A percentile compares a stretch with the other conserved stretches of the same genome.
These are phyloP conservation scores for Pseudogymnoascus pannorum DNA, from an alignment of 2,329 filamentous ascomycete genomes.

Conservation along the genomic window DNA sequence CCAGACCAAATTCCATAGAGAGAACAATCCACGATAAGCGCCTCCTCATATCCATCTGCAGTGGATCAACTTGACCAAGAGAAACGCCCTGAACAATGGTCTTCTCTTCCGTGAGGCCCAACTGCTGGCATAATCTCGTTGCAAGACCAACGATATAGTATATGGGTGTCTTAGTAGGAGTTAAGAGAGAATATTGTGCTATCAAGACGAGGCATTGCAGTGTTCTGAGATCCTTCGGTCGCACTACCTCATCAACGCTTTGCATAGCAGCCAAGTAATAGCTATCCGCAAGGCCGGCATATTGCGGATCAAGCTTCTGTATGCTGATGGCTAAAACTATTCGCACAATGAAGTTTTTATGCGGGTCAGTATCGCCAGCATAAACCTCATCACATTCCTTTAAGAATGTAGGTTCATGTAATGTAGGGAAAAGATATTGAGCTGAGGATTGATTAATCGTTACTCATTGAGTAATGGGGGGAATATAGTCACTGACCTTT, in stretches of 20 bases:
- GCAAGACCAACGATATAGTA: slow-evolving; percentile 91
- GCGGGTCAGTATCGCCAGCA: slow-evolving; percentile 64
- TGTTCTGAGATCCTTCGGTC: slow-evolving; percentile 82
- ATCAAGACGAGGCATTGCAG: slow-evolving; percentile 84
- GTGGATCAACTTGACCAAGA: slow-evolving; percentile 52
- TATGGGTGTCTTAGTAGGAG: slow-evolving; percentile 82
- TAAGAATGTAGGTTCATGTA: slow-evolving; percentile 76
- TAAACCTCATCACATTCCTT: slow-evolving; percentile 76
- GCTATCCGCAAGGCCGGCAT: slow-evolving; percentile 88
- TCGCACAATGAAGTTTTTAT: slow-evolving; percentile 79
- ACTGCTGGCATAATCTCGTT: slow-evolving; percentile 78
- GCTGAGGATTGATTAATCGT: slow-evolving; percentile 41
- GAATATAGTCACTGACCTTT: slow-evolving; percentile 51
- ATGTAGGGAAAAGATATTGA: slow-evolving; percentile 76
- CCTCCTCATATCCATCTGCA: slow-evolving; percentile 83
- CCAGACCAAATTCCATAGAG: slow-evolving; percentile 81
- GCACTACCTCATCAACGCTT: slow-evolving; percentile 73
- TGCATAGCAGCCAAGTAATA: slow-evolving; percentile 89
- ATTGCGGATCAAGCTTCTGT: slow-evolving; percentile 82
- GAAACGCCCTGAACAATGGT: slow-evolving; percentile 61
- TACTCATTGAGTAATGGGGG: slow-evolving; percentile 14
- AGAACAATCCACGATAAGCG: slow-evolving; percentile 82
- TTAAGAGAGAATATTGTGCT: slow-evolving; percentile 84
- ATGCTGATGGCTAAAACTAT: slow-evolving; percentile 94
- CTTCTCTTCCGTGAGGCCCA: slow-evolving; percentile 81